Evolutionary conservation across 352 stramenopile genomes (phyloP), one percentile per base, ranked within the genome.

Genomic region (Thraustotheca clavata): DNA sequence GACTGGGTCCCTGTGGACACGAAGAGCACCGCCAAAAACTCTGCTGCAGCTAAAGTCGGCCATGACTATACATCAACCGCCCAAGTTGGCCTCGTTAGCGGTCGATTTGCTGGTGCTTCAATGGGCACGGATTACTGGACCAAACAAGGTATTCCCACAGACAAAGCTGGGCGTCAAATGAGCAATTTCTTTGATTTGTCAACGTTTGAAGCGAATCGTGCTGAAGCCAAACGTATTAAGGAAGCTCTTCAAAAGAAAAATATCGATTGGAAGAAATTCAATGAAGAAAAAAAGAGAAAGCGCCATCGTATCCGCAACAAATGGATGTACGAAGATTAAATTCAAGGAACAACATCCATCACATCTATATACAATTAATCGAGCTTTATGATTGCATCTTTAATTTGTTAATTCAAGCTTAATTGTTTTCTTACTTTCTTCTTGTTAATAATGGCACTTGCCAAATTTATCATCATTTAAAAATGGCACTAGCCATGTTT

Each of bases 231-330:
- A 55, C 72, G 73, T 31, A 80, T 86, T 27, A 88, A 91, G 57
- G 79, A 92, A 60, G 73, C 87, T 52, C 78, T 94, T 47, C 91
- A 92, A 71, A 86, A 79, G 59, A 88, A 85, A 41, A 80, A 91
- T 62, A 84, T 92, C 59, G 77, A 95, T 70, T 95, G 86, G 86
- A 91, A 88, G 54, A 94, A 92, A 71, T 73, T 91, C 43, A 69
- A 78, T 12, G 78, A 77, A 0, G 81, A 91, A 65, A 95, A 95
- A 70, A 95, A 95, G 65, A 77, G 81, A 20, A 89, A 89, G 67
- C 91, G 91, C 54, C 73, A 81, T 27, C 91, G 91, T 70, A 76
- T 87, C 59, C 83, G 77, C 68, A 92, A 91, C 69, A 80, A 92
- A 59, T 94, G 85, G 85, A 76, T 94, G 49, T 94, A 78, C 66